Percentiles rank a stretch among this genome's conserved stretches.
phyloP scores from a whole-genome alignment of 129 eudicot species.

The Ambrosia artemisiifolia region DNA sequence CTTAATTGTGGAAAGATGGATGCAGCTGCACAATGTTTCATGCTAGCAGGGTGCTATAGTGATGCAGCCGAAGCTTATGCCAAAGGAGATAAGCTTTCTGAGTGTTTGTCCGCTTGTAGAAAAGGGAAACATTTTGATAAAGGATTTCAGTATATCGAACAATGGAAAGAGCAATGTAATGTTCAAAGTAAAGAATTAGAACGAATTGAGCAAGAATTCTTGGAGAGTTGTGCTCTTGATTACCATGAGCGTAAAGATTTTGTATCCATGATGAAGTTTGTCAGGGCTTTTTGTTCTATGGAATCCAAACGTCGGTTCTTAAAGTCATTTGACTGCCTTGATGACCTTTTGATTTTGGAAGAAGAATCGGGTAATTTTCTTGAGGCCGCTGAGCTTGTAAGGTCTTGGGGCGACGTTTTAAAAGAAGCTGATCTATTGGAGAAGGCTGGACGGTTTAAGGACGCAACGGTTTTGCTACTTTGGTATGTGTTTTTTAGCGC shows the following conservation, averaged over 20 bases:
- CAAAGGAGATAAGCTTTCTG: conserved; percentile 39
- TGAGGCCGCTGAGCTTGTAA: conserved; percentile 64
- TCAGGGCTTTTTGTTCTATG: conserved; percentile 48
- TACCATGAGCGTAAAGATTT: conserved; percentile 38
- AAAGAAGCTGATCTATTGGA: conserved; percentile 56
- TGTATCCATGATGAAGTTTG: conserved; percentile 56
- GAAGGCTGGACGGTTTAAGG: conserved; percentile 39
- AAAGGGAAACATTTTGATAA: conserved; percentile 49
- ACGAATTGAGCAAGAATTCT: conserved; percentile 40
- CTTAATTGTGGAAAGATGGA: conserved; percentile 15
- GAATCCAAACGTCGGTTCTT: conserved; percentile 53
- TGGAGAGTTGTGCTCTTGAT: conserved; percentile 55
- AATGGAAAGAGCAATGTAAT: conserved; percentile 44
- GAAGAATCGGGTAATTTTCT: conserved; percentile 57
- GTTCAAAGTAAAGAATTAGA: conserved; percentile 34
- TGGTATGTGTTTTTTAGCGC: conserved; percentile 38
- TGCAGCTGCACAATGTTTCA: conserved; percentile 71
- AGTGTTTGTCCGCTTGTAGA: conserved; percentile 57
- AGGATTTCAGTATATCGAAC: conserved; percentile 59
- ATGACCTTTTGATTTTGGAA: conserved; percentile 63
- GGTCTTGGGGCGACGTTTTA: conserved; percentile 45
- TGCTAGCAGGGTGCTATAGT: conserved; percentile 41
- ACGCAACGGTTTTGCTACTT: conserved; percentile 34
- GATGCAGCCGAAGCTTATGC: conserved; percentile 63
- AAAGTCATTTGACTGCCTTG: conserved; percentile 40